Base-by-base conservation (phyloP, 2,329 filamentous ascomycete species). In the Xylariales sp. region DNA sequence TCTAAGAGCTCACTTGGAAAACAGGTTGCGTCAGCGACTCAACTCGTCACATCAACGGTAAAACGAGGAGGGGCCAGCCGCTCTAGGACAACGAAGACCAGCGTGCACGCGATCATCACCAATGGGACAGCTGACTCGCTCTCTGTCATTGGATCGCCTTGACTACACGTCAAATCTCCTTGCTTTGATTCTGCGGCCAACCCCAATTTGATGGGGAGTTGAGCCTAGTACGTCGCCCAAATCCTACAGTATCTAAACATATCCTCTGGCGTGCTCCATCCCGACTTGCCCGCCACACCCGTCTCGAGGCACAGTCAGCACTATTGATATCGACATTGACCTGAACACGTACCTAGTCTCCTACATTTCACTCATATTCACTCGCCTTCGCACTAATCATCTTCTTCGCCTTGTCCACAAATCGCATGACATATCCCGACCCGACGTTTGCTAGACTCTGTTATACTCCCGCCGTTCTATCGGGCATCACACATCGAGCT, bases 121-220 rank as follows among this genome's bases (percentile, higher is more conserved):
- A 40, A 29, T 34, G 16, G 24, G 39, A 29, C 39, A 42, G n/a
- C 39, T 42, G 39, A 42, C 39, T 29, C 22, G 31, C 18, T 22
- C 29, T 32, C 31, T 25, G 39, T 42, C 39, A 42, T 42, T 42
- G 39, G 39, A 33, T 42, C 25, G 31, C 39, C 32, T 35, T 15
- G 9, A 10, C 18, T 18, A 40, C 7, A 16, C 11, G 15, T 12
- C n/a, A 25, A 19, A 12, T 9, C 20, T 38, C 35, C 35, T 31
- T 31, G n/a, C 32, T 20, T 14, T 12, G 29, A 12, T n/a, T n/a
- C n/a, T n/a, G n/a, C n/a, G n/a, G n/a, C n/a, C n/a, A n/a, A n/a
- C n/a, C n/a, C n/a, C n/a, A n/a, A n/a, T n/a, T n/a, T n/a, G n/a
- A n/a, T n/a, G n/a, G n/a, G n/a, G n/a, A n/a, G n/a, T n/a, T n/a